Base-by-base conservation (phyloP, 2,329 filamentous ascomycete species). In the Ceratocystis huliohia region DNA sequence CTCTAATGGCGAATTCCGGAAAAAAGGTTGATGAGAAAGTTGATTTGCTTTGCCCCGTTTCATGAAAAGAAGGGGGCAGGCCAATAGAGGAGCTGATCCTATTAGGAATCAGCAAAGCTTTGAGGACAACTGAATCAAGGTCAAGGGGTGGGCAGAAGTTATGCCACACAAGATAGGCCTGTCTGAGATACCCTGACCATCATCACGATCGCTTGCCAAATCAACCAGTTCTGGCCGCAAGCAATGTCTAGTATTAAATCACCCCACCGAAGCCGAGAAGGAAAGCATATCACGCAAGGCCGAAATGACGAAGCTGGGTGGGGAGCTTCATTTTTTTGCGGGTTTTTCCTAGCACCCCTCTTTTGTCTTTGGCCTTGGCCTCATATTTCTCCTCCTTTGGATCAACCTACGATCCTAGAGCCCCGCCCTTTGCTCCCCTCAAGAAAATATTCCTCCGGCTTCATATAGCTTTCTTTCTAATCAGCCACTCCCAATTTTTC, bases 391-490 rank as follows among this genome's bases (percentile, higher is more conserved):
- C 53, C 30, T 28, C 28, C 53, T 57, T 28, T 57, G 53, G 53
- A 57, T 30, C 53, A 57, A 57, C 53, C 10, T 57, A 57, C 53
- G 53, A 57, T 57, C 53, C 53, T 57, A 57, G 53, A 57, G 33
- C 53, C 53, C 22, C 22, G 53, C 30, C 53, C 10, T 57, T 17
- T 57, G 8, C 53, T 57, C n/a, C n/a, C 53, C 53, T 30, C 28
- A n/a, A 57, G 53, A 33, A 30, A 57, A 30, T 33, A 28, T 57
- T 57, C 28, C 28, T 17, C 30, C 25, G 53, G 53, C 53, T 17
- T 57, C 25, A 17, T 57, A 30, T 57, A 57, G 37, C 33, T 37
- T 37, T 37, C 33, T 1, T 37, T 37, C 50, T 25, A 57, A 57
- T 57, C 28, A 57, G 53, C 15, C 10, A 30, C 28, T 30, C 25